Percentiles rank a stretch among this genome's conserved stretches.
Evolutionary conservation across 202 grass and related monocot genomes (phyloP).

Genomic region (Musa balbisiana): DNA sequence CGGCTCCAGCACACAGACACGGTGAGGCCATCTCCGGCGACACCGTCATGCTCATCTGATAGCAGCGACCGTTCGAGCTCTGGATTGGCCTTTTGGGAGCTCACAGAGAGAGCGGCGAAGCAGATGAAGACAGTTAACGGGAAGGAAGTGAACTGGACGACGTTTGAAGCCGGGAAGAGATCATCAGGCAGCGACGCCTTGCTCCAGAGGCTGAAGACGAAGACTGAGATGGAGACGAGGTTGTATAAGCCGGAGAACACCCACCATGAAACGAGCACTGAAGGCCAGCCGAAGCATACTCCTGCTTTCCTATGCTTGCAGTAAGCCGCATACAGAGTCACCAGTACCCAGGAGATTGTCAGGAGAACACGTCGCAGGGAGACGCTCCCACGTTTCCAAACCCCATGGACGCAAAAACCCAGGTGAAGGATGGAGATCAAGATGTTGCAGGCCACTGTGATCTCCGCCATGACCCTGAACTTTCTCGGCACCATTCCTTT

Average conservation of each 20-base stretch:
- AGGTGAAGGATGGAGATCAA: slow-evolving; percentile 27
- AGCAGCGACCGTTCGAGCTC: slow-evolving; percentile 38
- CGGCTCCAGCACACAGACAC: slow-evolving; percentile 48
- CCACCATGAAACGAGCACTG: slow-evolving; percentile 58
- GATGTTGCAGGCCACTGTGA: slow-evolving; percentile 29
- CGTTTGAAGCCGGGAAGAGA: not conserved
- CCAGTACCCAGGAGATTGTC: slow-evolving; percentile 44
- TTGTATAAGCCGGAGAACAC: slow-evolving; percentile 41
- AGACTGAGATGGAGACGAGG: slow-evolving; percentile 28
- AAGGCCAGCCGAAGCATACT: slow-evolving; percentile 28
- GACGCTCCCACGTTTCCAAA: slow-evolving; percentile 26
- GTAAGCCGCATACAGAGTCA: slow-evolving; percentile 33
- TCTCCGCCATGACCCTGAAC: not conserved
- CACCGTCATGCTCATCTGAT: slow-evolving; percentile 3
- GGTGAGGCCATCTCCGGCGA: slow-evolving; percentile 32
- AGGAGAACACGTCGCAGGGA: slow-evolving; percentile 24
- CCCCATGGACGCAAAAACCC: slow-evolving; percentile 20
- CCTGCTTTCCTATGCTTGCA: slow-evolving; percentile 29
- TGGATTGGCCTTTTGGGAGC: slow-evolving; percentile 21
- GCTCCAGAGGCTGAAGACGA: slow-evolving; percentile 29
- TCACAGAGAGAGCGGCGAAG: slow-evolving; percentile 29
- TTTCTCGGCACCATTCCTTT: not conserved
- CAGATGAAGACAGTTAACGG: slow-evolving; percentile 38
- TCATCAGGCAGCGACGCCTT: slow-evolving; percentile 6
- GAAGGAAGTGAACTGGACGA: slow-evolving; percentile 33